Evolutionary conservation across 345 rosid genomes (phyloP), one percentile per base, ranked within the genome.

Genomic region (Murraya paniculata): DNA sequence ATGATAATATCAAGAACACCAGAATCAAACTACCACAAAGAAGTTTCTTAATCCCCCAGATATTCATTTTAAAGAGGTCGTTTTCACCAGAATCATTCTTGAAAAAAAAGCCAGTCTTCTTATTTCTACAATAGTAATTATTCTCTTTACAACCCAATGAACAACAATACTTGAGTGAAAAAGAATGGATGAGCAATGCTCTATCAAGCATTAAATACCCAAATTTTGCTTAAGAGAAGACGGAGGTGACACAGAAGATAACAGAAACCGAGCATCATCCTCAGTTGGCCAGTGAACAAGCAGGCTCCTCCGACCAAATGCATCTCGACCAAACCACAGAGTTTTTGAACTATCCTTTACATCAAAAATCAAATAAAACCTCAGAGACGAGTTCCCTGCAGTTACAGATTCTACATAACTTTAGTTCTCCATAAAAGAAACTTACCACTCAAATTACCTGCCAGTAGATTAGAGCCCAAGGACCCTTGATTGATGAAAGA

Each of bases 241-340:
- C 64, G 78, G 28, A 24, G 97, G 92, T 50, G 98, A 90, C 36
- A 86, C 92, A 57, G 98, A 95, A 19, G 94, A 92, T 8, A 95
- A 81, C 74, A 95, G 72, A 71, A 95, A 84, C 58, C 87, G 90
- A 30, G 92, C 61, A 70, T 91, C 97, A 77, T 89, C 86, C 22
- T 24, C 61, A 19, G 88, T 89, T 66, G 98, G 97, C 98, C 97
- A 90, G 78, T 92, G 98, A 83, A 93, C 94, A 83, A 95, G 94
- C n/a, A 95, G 91, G 79, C 99, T 93, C 84, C 98, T 84, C 77
- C 98, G 83, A 55, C 98, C 96, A 80, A 92, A 89, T 19, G 93
- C 94, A 87, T 95, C 99, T 71, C 91, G 85, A 84, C 94, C 96
- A 86, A 95, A 95, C 96, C 98, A 93, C 33, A 93, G n/a, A 16